Base-by-base conservation (phyloP, 116 monocot species). In the Papilionanthe hybrid region DNA sequence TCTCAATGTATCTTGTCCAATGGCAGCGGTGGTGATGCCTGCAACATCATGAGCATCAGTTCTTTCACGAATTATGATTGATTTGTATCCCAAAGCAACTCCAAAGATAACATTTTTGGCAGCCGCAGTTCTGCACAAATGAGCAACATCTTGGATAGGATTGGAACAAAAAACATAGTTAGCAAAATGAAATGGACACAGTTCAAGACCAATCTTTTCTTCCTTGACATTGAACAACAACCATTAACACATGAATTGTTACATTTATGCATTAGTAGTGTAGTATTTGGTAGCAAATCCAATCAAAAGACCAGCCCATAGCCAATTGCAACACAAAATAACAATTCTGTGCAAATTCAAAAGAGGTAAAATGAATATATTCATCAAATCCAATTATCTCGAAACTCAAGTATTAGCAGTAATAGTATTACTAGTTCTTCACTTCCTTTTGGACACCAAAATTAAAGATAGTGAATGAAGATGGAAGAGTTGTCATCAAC, bases 91-190 rank as follows among this genome's bases (percentile, higher is more conserved):
- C 69, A 96, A 79, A 55, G 96, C 96, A 76, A 96, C 88, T 27
- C 96, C 96, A 78, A 96, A 96, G n/a, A 96, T 96, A 30, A 96
- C 91, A 77, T 96, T 96, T 41, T 93, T 96, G 4, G 96, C 96
- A 28, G 96, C 96, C 65, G 93, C 96, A 72, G 96, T 96, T 82
- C 89, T 87, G 87, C 96, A 96, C 29, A 93, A 93, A 72, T 96
- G 93, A 47, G 96, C 96, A 78, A 96, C 96, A 84, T 96, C 96
- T 85, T 93, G 93, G 30, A 96, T 93, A 65, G 96, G 96, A 75
- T 93, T 96, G 81, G 43, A 79, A 80, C 15, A 79, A 76, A 74
- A 75, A 48, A 13, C 15, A 9, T 72, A 37, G 30, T 71, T 28
- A 71, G 71, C 71, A 7, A 23, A 65, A 23, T 9, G 28, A 23